Base-by-base conservation (phyloP, 2,329 filamentous ascomycete genomes). In the Plectosphaerella sp. region DNA sequence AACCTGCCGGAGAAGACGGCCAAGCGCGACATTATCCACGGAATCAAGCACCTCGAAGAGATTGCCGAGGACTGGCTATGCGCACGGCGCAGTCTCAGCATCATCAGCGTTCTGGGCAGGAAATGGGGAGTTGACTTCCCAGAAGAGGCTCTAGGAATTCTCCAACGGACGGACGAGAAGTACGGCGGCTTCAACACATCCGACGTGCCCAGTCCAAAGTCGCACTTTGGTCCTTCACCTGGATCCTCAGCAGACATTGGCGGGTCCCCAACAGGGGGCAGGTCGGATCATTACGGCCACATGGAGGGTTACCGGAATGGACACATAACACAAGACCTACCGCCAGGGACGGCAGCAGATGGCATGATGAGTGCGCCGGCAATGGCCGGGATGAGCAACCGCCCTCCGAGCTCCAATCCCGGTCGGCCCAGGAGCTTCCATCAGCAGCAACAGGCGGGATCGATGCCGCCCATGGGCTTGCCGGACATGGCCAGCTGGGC, bases 1-100 rank as follows among this genome's bases (percentile, higher is more conserved):
- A 97, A 97, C 59, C 75, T 97, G 1, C 92, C 92, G 0, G 92
- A 97, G 60, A 96, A 94, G 72, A 94, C 89, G 28, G 91, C 94
- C 5, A 87, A 84, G 62, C 78, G 93, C 60, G 93, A 97, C 67
- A 89, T 99, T 42, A 87, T 89, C 5, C 92, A 97, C 61, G 91
- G 93, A 1, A 80, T 96, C 43, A 93, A 90, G 62, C 90, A 96
- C 57, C 80, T 97, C 1, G 93, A 97, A 67, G 93, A 97, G 64
- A 97, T 99, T 61, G 91, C 91, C 1, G 92, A 97, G 67, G 88
- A 91, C 61, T 99, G 94, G 94, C 82, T 91, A 1, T 94, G 91
- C 62, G 93, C 92, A 10, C 81, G 92, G 50, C 82, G 93, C 12
- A 93, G 92, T 0, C 76, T 97, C 7, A 84, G 85, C 54, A 96